phyloP scores from a whole-genome alignment of 1,284 basidiomycete species.

The Sporisorium graminicola region DNA sequence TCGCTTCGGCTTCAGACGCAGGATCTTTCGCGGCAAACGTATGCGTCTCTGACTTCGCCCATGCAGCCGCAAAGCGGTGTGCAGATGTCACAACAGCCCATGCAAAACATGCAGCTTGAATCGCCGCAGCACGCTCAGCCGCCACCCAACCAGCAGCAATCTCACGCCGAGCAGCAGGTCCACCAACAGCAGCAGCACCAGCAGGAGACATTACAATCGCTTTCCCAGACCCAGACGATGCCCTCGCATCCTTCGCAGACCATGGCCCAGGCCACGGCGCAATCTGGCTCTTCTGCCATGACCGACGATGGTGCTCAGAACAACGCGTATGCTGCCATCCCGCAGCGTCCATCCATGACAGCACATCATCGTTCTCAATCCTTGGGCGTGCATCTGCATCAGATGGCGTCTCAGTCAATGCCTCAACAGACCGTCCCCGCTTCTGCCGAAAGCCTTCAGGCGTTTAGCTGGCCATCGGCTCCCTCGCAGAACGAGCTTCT shows the following conservation, averaged over 20 bases:
- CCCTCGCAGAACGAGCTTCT: conserved; percentile 34
- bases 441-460: conserved; percentile 32
- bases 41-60: conserved; percentile 30
- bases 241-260: conserved; percentile 32
- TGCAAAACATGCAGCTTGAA: conserved; percentile 31
- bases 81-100: conserved; percentile 18
- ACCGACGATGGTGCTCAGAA: conserved; percentile 16
- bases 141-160: conserved; percentile 16
- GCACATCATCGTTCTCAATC: conserved; percentile 51
- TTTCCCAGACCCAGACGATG: conserved; percentile 26
- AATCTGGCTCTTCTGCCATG: conserved; percentile 1
- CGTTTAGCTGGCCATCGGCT: conserved; percentile 43
- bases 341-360: conserved; percentile 26
- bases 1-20: conserved; percentile 25
- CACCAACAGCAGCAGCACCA: conserved; percentile 14
- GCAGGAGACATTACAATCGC: conserved; percentile 6
- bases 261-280: conserved; percentile 19
- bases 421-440: conserved; percentile 35
- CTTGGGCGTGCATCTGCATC: conserved; percentile 43
- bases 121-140: conserved; percentile 22
- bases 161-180: conserved; percentile 5
- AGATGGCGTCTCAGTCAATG: conserved; percentile 32
- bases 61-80: conserved; percentile 27
- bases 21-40: conserved; percentile 19
- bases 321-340: conserved; percentile 3